Percentiles rank a stretch among this genome's conserved stretches.
phyloP scores from a whole-genome alignment of 2,329 filamentous ascomycete genomes.

The Torrubiella hemipterigena region DNA sequence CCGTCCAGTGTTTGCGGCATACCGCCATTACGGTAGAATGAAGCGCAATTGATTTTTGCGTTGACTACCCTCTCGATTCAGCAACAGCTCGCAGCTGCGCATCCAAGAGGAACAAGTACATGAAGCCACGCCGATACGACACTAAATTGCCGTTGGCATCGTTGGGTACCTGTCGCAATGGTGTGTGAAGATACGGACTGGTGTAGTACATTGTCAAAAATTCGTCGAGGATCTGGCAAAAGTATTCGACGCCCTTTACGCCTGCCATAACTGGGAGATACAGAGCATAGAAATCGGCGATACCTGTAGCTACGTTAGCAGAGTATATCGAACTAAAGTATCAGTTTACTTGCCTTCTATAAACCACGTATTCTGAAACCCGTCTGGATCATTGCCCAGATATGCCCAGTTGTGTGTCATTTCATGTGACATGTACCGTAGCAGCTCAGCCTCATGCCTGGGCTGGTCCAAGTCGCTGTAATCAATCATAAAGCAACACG shows the following conservation, averaged over 20 bases:
- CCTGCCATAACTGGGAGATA: not conserved
- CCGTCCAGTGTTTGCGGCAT: not conserved
- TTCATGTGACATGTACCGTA: conserved; percentile 1
- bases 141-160: not conserved
- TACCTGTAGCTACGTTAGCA: not conserved
- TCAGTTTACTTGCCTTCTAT: not conserved
- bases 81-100: not conserved
- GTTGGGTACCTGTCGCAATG: not conserved
- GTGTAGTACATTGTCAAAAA: not conserved
- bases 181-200: not conserved
- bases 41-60: no score
- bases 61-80: not conserved
- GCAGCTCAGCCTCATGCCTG: not conserved
- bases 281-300: not conserved
- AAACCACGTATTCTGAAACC: conserved; percentile 2
- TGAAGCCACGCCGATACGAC: conserved; percentile 1
- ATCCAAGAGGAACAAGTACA: conserved; percentile 2
- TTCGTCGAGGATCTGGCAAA: not conserved
- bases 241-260: conserved; percentile 1
- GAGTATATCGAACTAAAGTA: not conserved
- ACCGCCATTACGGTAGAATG: not conserved
- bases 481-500: not conserved
- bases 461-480: conserved; percentile 1
- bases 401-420: conserved; percentile 1
- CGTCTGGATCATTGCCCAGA: conserved; percentile 1